Conservation (phyloP, 805 yeast genomes). For the Kluyveromyces aestuarii region DNA sequence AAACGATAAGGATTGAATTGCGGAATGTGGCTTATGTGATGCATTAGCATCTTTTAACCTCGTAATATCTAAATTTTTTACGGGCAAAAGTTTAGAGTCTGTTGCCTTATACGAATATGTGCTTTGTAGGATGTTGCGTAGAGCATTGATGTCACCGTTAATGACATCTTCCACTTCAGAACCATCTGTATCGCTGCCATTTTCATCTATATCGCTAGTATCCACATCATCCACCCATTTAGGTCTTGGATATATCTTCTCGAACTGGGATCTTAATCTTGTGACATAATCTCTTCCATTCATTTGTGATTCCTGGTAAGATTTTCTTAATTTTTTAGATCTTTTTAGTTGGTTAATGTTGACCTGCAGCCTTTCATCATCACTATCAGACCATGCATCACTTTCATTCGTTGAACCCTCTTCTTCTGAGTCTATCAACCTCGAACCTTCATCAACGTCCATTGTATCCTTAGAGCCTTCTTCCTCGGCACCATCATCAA, state of each 20-base stretch:
- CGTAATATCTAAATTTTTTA: slow-evolving; percentile 63
- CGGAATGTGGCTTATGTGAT: slow-evolving; percentile 59
- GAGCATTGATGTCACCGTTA: slow-evolving; percentile 34
- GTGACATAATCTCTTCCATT: slow-evolving; percentile 51
- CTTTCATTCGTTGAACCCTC: slow-evolving; percentile 28
- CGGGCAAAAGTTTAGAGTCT: slow-evolving; percentile 52
- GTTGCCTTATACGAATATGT: slow-evolving; percentile 33
- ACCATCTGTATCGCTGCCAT: slow-evolving; percentile 20
- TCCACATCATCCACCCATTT: slow-evolving; percentile 52
- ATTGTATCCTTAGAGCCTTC: slow-evolving; percentile 25
- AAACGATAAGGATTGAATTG: slow-evolving; percentile 77
- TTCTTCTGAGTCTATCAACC: slow-evolving; percentile 13
- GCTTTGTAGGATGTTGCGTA: slow-evolving; percentile 30
- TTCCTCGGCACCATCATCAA: slow-evolving; percentile 25
- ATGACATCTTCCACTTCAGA: slow-evolving; percentile 23
- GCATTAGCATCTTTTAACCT: slow-evolving; percentile 82
- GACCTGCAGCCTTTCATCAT: slow-evolving; percentile 66
- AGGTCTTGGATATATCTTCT: slow-evolving; percentile 73
- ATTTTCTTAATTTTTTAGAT: slow-evolving; percentile 60
- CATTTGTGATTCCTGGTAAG: slow-evolving; percentile 43
- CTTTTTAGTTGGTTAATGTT: slow-evolving; percentile 52
- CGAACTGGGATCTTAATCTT: slow-evolving; percentile 64
- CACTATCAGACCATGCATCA: slow-evolving; percentile 79
- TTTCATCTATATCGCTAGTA: slow-evolving; percentile 23
- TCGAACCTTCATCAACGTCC: slow-evolving; percentile 40